Evolutionary conservation across 2,329 filamentous ascomycete genomes (phyloP), one percentile per base, ranked within the genome.

Genomic region (Esteya vermicola): DNA sequence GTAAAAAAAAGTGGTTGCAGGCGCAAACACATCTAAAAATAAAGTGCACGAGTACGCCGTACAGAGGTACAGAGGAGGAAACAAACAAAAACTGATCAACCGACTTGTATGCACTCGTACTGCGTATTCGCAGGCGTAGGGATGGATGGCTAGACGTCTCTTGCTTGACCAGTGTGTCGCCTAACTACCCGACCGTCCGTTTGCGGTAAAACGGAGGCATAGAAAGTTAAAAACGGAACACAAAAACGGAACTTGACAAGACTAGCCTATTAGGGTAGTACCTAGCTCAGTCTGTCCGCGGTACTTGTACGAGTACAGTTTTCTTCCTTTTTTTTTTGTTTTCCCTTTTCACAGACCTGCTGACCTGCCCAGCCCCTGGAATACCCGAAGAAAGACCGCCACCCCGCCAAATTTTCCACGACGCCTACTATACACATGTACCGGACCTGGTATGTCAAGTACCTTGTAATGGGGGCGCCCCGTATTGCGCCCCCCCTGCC

Each of bases 251-350:
- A 18, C 12, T 8, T 4, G 18, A 9, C 12, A 8, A 31, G 6
- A n/a, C 35, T 36, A 36, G 21, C 21, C 39, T 33, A 33, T 22
- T 22, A 12, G 2, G 6, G 27, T 27, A 12, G 22, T 16, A 35
- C 4, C n/a, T n/a, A 20, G 35, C 32, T 41, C 43, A 36, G 38
- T 45, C 41, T 33, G 32, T 41, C 43, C n/a, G n/a, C n/a, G n/a
- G n/a, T n/a, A n/a, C n/a, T n/a, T n/a, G n/a, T 43, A 47, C 33
- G 41, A 28, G 42, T 35, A 33, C 33, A 16, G n/a, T 19, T 16
- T 7, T 38, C 23, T 34, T 35, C 32, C 36, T 37, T 28, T 21
- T 23, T 39, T 33, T 27, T 13, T 39, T 41, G 25, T 33, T 25
- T 33, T 25, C 26, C 16, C 28, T 36, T 38, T 18, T 26, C 38